A percentile compares a stretch with the other conserved stretches of the same genome.
Conservation (phyloP, 495 filamentous ascomycete species). For the Penicillium pancosmium region DNA sequence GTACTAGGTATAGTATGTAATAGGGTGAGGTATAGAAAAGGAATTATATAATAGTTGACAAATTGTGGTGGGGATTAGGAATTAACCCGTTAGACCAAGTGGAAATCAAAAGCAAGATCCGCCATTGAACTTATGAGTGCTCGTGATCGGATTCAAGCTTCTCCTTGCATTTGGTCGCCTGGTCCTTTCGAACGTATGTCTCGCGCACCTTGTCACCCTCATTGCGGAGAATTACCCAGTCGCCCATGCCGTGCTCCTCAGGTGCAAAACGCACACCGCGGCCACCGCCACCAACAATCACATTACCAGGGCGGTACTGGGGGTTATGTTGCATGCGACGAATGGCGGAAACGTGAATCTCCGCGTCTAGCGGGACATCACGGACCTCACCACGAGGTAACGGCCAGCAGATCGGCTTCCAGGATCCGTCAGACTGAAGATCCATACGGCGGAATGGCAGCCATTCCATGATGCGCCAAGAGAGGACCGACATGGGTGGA, state of each 20-base stretch:
- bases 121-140: background rate
- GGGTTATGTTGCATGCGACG: conserved; percentile 67
- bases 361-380: conserved; percentile 72
- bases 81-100: background rate
- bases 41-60: background rate
- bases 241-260: conserved; percentile 62
- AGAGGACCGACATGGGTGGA: conserved; percentile 56
- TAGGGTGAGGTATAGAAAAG: background rate
- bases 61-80: background rate
- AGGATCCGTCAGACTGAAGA: conserved; percentile 69
- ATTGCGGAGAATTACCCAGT: conserved; percentile 68
- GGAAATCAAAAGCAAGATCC: background rate
- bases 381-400: conserved; percentile 78
- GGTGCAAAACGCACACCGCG: conserved; percentile 67
- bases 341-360: conserved; percentile 75
- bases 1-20: conserved; percentile 5
- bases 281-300: conserved; percentile 80
- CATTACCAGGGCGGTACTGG: conserved; percentile 75
- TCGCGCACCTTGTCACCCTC: conserved; percentile 70
- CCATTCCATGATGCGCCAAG: conserved; percentile 85
- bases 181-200: conserved; percentile 53
- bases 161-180: conserved; percentile 29
- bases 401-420: conserved; percentile 82
- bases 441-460: conserved; percentile 87
- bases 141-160: conserved; percentile 4